Percentiles rank a stretch among this genome's conserved stretches.
These are phyloP conservation scores for Gonium pectorale DNA, from an alignment of 139 green algal species.

Conservation along the genomic window DNA sequence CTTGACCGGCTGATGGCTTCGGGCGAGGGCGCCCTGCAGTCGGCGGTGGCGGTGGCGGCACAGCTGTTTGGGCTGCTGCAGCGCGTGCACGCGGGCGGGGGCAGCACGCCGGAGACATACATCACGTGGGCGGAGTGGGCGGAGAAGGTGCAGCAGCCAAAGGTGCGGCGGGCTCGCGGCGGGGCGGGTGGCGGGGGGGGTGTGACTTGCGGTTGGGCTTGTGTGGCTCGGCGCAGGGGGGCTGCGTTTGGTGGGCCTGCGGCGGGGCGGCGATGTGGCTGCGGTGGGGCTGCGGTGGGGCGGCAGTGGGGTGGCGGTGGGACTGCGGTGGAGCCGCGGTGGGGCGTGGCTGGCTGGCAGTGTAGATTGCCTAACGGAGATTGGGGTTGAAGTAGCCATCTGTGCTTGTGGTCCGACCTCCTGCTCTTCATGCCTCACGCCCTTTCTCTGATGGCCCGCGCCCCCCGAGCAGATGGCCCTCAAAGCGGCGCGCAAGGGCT, in stretches of 20 bases:
- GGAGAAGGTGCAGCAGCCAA: constrained; percentile 45
- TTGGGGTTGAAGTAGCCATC: too few relatives aligned
- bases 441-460: too few relatives aligned
- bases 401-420: too few relatives aligned
- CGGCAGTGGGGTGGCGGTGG: too few relatives aligned
- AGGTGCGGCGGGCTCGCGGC: background rate
- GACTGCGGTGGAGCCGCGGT: too few relatives aligned
- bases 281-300: too few relatives aligned
- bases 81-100: background rate
- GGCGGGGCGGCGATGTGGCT: too few relatives aligned
- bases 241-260: too few relatives aligned
- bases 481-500: constrained; percentile 47
- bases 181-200: background rate
- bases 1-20: constrained; percentile 25
- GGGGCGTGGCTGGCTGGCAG: too few relatives aligned
- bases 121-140: constrained; percentile 54
- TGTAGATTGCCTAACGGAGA: too few relatives aligned
- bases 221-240: too few relatives aligned
- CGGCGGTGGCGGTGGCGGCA: constrained; percentile 31
- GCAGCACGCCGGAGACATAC: constrained; percentile 46
- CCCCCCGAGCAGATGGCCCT: constrained; percentile 43
- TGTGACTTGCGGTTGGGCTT: background rate
- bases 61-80: constrained; percentile 46
- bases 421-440: too few relatives aligned
- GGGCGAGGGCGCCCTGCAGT: background rate